Evolutionary conservation across 2,329 filamentous ascomycete species (phyloP).

Genomic region (Dactylellina cionopaga): DNA sequence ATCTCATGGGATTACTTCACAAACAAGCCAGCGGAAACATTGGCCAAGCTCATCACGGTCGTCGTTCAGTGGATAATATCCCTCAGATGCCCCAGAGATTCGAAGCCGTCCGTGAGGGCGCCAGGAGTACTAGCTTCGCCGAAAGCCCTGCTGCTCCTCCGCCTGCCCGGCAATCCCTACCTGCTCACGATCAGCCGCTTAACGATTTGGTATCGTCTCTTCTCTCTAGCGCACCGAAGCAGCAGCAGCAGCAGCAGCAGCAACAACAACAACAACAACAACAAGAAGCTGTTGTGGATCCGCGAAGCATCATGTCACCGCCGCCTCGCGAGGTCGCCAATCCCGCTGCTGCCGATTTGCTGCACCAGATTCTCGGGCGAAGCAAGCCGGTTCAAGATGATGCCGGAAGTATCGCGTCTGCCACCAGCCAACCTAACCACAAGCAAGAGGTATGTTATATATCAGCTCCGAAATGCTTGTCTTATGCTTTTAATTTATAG

Average conservation of each 20-base stretch:
- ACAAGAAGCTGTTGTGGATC: constrained; percentile 60
- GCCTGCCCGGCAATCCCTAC: constrained; percentile 25
- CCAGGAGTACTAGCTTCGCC: constrained; percentile 45
- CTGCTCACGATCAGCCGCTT: constrained; percentile 37
- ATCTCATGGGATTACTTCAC: constrained; percentile 50
- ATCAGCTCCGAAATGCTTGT: background rate
- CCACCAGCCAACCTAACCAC: constrained; percentile 15
- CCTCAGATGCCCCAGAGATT: constrained; percentile 43
- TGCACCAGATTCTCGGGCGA: constrained; percentile 85
- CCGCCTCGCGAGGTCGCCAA: constrained; percentile 65
- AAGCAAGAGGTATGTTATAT: constrained; percentile 23
- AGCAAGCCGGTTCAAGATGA: constrained; percentile 64
- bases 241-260: constrained; percentile 30
- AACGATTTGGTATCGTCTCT: constrained; percentile 44
- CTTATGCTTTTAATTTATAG: background rate
- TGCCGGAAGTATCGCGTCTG: constrained; percentile 16
- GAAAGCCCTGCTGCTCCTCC: constrained; percentile 24
- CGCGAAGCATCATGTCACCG: constrained; percentile 64
- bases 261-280: constrained; percentile 5
- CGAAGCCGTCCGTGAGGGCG: constrained; percentile 42
- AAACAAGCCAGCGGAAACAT: constrained; percentile 40
- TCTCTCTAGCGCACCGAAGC: constrained; percentile 46
- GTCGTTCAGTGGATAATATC: constrained; percentile 47
- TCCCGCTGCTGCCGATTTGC: constrained; percentile 75
- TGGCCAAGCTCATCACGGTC: constrained; percentile 33